A percentile compares a stretch with the other conserved stretches of the same genome.
phyloP scores from a whole-genome alignment of 805 yeast genomes.

The Hanseniaspora lindneri region DNA sequence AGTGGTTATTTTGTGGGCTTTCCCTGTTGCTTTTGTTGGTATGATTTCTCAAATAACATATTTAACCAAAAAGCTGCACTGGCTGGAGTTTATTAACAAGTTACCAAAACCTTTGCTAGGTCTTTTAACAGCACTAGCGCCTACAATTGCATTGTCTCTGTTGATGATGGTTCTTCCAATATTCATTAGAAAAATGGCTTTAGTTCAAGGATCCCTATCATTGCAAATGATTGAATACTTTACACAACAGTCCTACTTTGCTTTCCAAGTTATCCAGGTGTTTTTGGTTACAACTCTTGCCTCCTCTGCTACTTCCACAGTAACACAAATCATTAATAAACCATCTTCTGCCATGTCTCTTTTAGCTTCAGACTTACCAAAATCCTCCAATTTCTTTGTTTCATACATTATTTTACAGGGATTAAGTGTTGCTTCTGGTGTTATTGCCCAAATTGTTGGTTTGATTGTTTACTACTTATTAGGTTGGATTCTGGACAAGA shows the following conservation, averaged over 20 bases:
- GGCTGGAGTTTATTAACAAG: slow-evolving; percentile 45
- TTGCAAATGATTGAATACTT: slow-evolving; percentile 46
- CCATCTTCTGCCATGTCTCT: slow-evolving; percentile 49
- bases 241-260: slow-evolving; percentile 58
- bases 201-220: slow-evolving; percentile 46
- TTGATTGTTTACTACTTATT: slow-evolving; percentile 48
- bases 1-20: slow-evolving; percentile 54
- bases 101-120: slow-evolving; percentile 48
- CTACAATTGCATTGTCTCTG: slow-evolving; percentile 52
- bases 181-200: slow-evolving; percentile 52
- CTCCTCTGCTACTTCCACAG: slow-evolving; percentile 60
- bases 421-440: slow-evolving; percentile 50
- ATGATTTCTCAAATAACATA: slow-evolving; percentile 54
- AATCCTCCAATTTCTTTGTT: slow-evolving; percentile 60
- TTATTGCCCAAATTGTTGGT: slow-evolving; percentile 49
- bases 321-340: slow-evolving; percentile 45
- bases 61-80: slow-evolving; percentile 44
- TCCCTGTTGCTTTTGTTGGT: slow-evolving; percentile 74
- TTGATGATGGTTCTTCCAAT: slow-evolving; percentile 58
- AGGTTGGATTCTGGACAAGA: slow-evolving; percentile 45
- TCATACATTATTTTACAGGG: slow-evolving; percentile 62
- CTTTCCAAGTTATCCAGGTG: slow-evolving; percentile 58
- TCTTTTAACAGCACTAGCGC: slow-evolving; percentile 54
- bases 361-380: slow-evolving; percentile 58
- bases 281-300: slow-evolving; percentile 60